Base-by-base conservation (phyloP, 768 basidiomycete species). In the Agaricus blazei region DNA sequence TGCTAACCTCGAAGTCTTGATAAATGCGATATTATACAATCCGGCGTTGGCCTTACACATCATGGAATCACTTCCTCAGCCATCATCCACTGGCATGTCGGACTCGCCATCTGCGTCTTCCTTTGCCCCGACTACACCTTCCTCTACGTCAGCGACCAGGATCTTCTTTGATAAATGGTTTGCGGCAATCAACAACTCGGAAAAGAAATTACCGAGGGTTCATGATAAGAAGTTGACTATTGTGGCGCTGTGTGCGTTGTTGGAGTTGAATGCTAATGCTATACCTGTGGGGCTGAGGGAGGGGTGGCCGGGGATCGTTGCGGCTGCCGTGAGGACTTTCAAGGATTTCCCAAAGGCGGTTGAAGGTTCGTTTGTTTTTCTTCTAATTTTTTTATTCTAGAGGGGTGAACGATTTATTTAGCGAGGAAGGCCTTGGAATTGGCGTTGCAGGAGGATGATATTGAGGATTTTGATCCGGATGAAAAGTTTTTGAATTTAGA, bases 111-210 rank as follows among this genome's bases (percentile, higher is more conserved):
- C 11, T 7, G 7, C 34, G 34, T 4, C 34, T 8, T 34, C 34
- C 34, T 34, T 34, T 34, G 34, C 34, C 11, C 34, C 34, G 1
- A 34, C 34, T 8, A 11, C 34, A 11, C 7, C 34, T 2, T 34
- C 34, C 8, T 34, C 34, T 34, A 34, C 34, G 2, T 34, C 34
- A 4, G 34, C 5, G 5, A 34, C 11, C 5, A 34, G 86, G 37
- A 64, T 68, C n/a, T 92, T 95, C 76, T 93, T 95, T 65, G 83
- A 90, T 64, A 79, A 74, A 59, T 95, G 92, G 92, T 93, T 94
- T 65, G 78, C 70, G 9, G 82, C 83, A 9, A 88, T 93, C 68
- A 84, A 3, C 1, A 34, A 83, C 55, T 70, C 71, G 48, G 75
- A 76, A 31, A 73, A 67, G 26, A 78, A 76, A 47, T 77, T 93